Conservation (phyloP, 345 rosid species). For the Eucalyptus urophylla region DNA sequence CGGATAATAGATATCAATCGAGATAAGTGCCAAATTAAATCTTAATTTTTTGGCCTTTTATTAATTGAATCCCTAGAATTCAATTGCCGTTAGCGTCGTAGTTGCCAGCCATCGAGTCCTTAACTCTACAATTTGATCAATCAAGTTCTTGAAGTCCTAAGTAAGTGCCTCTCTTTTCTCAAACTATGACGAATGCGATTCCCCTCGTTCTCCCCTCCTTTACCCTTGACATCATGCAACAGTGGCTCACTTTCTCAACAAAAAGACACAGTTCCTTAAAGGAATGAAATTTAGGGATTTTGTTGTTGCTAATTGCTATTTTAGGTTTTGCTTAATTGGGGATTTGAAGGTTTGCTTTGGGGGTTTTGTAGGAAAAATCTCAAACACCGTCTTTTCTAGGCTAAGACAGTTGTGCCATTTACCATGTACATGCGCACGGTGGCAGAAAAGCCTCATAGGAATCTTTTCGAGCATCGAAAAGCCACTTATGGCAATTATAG, state of each 20-base stretch:
- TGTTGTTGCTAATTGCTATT: neutral
- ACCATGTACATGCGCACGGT: neutral
- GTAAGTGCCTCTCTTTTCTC: neutral
- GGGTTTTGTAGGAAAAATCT: neutral
- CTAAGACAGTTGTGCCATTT: neutral
- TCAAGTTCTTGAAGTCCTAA: neutral
- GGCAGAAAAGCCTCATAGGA: neutral
- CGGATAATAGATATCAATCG: neutral
- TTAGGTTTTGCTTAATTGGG: neutral
- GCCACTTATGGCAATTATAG: neutral
- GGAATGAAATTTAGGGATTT: neutral
- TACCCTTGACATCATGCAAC: neutral
- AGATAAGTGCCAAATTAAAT: neutral
- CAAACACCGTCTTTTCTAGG: no score
- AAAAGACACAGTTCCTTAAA: neutral
- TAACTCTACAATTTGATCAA: neutral
- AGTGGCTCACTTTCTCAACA: neutral
- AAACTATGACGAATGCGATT: fast-evolving
- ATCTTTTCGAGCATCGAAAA: neutral
- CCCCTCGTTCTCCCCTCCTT: neutral
- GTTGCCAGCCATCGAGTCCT: neutral
- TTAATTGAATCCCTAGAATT: neutral
- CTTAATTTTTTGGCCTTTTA: neutral
- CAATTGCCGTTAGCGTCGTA: neutral
- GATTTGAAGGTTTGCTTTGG: neutral